Conservation (phyloP, 73 alveolate genomes). For the Urostyla sp. region DNA sequence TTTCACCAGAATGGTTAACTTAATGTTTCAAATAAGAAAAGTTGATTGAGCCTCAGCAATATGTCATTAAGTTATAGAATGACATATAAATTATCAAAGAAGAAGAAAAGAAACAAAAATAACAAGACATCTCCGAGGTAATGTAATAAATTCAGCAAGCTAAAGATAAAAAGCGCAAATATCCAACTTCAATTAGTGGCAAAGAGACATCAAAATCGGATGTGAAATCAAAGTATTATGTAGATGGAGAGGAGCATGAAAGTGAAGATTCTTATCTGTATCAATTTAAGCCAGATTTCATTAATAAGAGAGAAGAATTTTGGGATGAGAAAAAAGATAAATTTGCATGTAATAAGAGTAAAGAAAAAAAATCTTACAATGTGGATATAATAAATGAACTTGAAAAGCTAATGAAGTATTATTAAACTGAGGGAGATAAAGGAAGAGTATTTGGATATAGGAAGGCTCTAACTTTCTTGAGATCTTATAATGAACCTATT, state of each 20-base stretch:
- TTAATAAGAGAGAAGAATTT: slow-evolving; percentile 32
- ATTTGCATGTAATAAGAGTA: slow-evolving; percentile 53
- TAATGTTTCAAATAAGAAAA: not conserved
- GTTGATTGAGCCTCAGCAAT: not conserved
- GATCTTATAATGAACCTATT: slow-evolving; percentile 64
- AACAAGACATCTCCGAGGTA: too few relatives aligned
- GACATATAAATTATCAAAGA: not conserved
- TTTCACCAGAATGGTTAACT: slow-evolving; percentile 28
- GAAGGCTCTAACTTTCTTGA: slow-evolving; percentile 70
- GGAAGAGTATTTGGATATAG: slow-evolving; percentile 86
- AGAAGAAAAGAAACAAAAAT: not conserved
- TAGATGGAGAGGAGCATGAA: slow-evolving; percentile 40
- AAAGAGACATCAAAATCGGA: too few relatives aligned
- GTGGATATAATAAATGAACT: slow-evolving; percentile 58
- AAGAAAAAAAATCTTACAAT: slow-evolving; percentile 7
- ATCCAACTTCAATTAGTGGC: too few relatives aligned
- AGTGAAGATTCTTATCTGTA: slow-evolving; percentile 46
- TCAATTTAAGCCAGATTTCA: slow-evolving; percentile 33
- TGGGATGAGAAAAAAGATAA: slow-evolving; percentile 57
- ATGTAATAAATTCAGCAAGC: too few relatives aligned
- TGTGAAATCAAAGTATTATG: slow-evolving; percentile 20
- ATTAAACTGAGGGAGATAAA: slow-evolving; percentile 71
- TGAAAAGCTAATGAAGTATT: slow-evolving; percentile 69
- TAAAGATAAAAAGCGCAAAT: too few relatives aligned
- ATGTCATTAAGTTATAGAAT: not conserved